Evolutionary conservation across 768 basidiomycete genomes (phyloP).

Genomic region (Plicaturopsis crispa): DNA sequence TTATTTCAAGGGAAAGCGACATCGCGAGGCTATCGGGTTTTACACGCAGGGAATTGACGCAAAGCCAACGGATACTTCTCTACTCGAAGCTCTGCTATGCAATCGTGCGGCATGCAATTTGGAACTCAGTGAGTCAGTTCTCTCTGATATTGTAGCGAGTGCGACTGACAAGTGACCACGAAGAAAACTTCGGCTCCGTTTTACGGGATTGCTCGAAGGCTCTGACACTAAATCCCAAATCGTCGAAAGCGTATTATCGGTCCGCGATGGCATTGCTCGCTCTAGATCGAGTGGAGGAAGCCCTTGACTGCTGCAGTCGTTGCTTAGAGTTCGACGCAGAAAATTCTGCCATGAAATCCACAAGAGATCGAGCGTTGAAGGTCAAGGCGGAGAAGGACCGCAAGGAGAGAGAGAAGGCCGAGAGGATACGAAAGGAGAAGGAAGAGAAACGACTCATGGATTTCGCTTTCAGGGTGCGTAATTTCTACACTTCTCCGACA

Average conservation of each 20-base stretch:
- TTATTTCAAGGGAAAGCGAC: constrained; percentile 82
- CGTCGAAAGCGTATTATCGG: constrained; percentile 83
- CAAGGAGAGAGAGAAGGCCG: constrained; percentile 40
- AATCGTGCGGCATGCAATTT: constrained; percentile 95
- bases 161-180: constrained; percentile 1
- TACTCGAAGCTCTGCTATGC: constrained; percentile 65
- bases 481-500: constrained; percentile 1
- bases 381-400: constrained; percentile 42
- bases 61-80: constrained; percentile 52
- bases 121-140: constrained; percentile 56
- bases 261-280: constrained; percentile 72
- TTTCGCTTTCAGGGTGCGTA: constrained; percentile 57
- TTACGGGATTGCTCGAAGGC: constrained; percentile 79
- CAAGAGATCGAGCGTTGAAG: constrained; percentile 40
- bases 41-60: constrained; percentile 89
- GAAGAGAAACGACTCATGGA: constrained; percentile 47
- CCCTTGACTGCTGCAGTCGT: constrained; percentile 71
- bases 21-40: constrained; percentile 81
- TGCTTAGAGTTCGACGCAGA: constrained; percentile 54
- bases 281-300: constrained; percentile 72
- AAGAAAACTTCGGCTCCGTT: constrained; percentile 86
- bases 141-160: background rate
- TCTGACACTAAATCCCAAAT: constrained; percentile 49
- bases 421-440: constrained; percentile 39
- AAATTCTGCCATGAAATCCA: constrained; percentile 43